Percentiles rank a stretch among this genome's conserved stretches.
Evolutionary conservation across 2,329 filamentous ascomycete species (phyloP).

Genomic region (Talaromyces sp.): DNA sequence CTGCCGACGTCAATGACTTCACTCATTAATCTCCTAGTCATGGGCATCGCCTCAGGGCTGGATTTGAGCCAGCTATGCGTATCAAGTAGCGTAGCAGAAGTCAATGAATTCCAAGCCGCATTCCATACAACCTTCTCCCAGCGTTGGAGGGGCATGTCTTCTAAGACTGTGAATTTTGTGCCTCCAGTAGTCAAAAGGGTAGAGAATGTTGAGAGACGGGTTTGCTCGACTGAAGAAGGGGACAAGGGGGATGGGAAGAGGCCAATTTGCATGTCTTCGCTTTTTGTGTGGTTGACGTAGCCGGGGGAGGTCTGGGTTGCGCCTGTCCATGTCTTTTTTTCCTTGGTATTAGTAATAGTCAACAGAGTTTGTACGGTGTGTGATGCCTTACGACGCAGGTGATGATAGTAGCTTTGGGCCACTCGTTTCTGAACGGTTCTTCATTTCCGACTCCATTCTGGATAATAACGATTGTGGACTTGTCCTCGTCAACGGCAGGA

Average conservation of each 20-base stretch:
- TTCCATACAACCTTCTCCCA: conserved; percentile 47
- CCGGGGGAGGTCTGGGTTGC: conserved; percentile 52
- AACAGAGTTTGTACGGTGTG: background rate
- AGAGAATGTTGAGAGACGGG: conserved; percentile 42
- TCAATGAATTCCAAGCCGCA: conserved; percentile 42
- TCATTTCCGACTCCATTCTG: conserved; percentile 45
- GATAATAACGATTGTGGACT: conserved; percentile 39
- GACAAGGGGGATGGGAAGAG: conserved; percentile 44
- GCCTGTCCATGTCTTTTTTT: conserved; percentile 50
- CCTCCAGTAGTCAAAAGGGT: conserved; percentile 41
- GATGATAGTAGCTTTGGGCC: conserved; percentile 32
- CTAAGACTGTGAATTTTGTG: conserved; percentile 37
- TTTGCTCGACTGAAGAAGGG: conserved; percentile 31
- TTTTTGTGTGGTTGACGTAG: conserved; percentile 49
- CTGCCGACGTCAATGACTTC: conserved; percentile 44
- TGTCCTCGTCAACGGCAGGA: conserved; percentile 35
- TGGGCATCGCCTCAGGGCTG: conserved; percentile 36
- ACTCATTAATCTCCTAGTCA: conserved; percentile 41
- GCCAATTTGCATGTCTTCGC: conserved; percentile 56
- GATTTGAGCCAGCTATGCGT: conserved; percentile 44
- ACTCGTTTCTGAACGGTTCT: conserved; percentile 35
- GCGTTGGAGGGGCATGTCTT: conserved; percentile 37
- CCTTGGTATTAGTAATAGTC: background rate
- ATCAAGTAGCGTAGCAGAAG: conserved; percentile 42
- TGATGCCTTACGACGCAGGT: conserved; percentile 42